Evolutionary conservation across 345 rosid species (phyloP).

Genomic region (Eucalyptus victrix): DNA sequence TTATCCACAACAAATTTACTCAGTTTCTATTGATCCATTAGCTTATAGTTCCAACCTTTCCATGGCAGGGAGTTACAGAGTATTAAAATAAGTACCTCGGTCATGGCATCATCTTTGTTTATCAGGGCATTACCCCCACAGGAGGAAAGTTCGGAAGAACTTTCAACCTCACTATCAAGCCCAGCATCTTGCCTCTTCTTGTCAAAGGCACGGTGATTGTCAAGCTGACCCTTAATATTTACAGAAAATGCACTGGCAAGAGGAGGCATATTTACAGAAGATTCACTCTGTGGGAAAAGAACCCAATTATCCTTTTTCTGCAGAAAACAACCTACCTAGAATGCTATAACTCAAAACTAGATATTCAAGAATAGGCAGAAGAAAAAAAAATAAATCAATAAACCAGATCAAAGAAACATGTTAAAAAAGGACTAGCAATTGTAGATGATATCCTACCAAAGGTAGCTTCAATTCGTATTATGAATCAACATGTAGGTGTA

Average conservation of each 20-base stretch:
- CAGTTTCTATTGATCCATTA: not conserved
- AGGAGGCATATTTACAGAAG: not conserved
- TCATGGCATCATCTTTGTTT: slow-evolving; percentile 34
- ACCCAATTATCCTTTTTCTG: not conserved
- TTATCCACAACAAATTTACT: not conserved
- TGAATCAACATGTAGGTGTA: not conserved
- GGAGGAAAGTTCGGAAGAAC: not conserved
- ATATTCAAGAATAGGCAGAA: not conserved
- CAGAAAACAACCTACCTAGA: not conserved
- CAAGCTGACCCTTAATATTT: not conserved
- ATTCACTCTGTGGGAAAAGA: not conserved
- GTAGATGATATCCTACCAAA: not conserved
- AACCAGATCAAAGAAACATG: not conserved
- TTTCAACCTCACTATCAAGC: not conserved
- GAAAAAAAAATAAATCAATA: not conserved
- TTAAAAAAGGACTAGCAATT: not conserved
- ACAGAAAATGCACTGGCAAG: not conserved
- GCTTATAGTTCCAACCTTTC: not conserved
- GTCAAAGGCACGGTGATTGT: not conserved
- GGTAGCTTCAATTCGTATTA: not conserved
- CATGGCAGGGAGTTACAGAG: not conserved
- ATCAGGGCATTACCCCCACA: slow-evolving; percentile 5
- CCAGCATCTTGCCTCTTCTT: not conserved
- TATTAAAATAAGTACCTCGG: slow-evolving; percentile 28
- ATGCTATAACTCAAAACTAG: not conserved